Percentiles rank a stretch among this genome's conserved stretches.
These are phyloP conservation scores for Paxillus rubicundulus DNA, from an alignment of 768 basidiomycete species.

Conservation along the genomic window DNA sequence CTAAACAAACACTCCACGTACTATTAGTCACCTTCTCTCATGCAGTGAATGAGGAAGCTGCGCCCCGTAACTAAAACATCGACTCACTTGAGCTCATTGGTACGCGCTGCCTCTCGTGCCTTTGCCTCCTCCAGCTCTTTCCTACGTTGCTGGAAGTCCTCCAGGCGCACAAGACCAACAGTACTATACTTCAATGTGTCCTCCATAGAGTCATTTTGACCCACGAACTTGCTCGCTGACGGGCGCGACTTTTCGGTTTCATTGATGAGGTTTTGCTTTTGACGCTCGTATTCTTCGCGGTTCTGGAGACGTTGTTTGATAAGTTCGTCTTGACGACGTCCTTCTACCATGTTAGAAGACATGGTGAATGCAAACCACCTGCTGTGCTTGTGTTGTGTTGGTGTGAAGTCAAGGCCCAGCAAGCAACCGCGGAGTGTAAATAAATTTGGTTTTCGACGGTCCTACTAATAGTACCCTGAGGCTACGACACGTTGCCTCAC, in stretches of 20 bases:
- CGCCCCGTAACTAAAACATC: constrained; percentile 8
- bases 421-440: constrained; percentile 25
- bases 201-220: constrained; percentile 92
- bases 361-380: constrained; percentile 48
- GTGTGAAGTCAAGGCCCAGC: constrained; percentile 3
- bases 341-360: constrained; percentile 77
- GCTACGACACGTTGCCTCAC: constrained; percentile 3
- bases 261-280: constrained; percentile 75
- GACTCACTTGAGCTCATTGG: constrained; percentile 85
- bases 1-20: constrained; percentile 82
- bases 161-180: constrained; percentile 85
- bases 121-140: constrained; percentile 91
- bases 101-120: constrained; percentile 82
- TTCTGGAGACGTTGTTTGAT: constrained; percentile 77
- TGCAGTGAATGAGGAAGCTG: constrained; percentile 4
- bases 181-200: constrained; percentile 89
- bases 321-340: constrained; percentile 83
- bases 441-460: constrained; percentile 10
- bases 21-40: constrained; percentile 57
- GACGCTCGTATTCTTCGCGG: constrained; percentile 78
- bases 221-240: constrained; percentile 84
- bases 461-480: too few species aligned
- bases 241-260: constrained; percentile 94
- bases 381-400: constrained; percentile 6
- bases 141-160: constrained; percentile 88